Base-by-base conservation (phyloP, 2,329 filamentous ascomycete species). In the Myotisia sp. region DNA sequence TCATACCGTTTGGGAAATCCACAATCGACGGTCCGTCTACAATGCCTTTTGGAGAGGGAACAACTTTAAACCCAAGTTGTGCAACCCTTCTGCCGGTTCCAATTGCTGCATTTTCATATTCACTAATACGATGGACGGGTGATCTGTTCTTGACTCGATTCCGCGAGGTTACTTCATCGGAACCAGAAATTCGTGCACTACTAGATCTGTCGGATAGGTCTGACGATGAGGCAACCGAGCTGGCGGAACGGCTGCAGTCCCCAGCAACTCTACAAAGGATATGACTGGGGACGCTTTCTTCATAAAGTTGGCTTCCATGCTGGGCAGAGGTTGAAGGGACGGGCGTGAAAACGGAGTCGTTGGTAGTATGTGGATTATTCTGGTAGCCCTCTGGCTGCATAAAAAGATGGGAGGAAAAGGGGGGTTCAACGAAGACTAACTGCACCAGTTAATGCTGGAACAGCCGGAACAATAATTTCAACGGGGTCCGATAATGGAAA, bases 1-100 rank as follows among this genome's bases (percentile, higher is more conserved):
- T 14, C 51, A 24, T 62, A 92, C 86, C 86, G 64, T 92, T 93
- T 5, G 87, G 85, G 42, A 93, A 76, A 36, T 64, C 61, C 24
- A 65, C 59, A 26, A 77, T 60, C 18, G 68, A 63, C 26, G 62
- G 57, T 44, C 60, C 62, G 36, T 62, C 57, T 23, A 53, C 57
- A 8, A 60, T n/a, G n/a, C n/a, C 55, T 39, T 54, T 61, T 33
- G 59, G 52, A 5, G 52, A 52, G 24, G 52, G 63, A 38, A 68
- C 57, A 13, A 72, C 62, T 47, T 67, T 67, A 42, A 74, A 72
- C 10, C 54, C 56, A 37, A 61, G 59, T 2, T 64, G 62, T 38
- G 63, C 56, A 17, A 56, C 43, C 46, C 59, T 42, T 46, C 50
- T 46, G 47, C 54, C 39, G 47, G 55, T 40, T 18, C 53, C 49